Base-by-base conservation (phyloP, 1,284 basidiomycete species). In the Athelia sp. region DNA sequence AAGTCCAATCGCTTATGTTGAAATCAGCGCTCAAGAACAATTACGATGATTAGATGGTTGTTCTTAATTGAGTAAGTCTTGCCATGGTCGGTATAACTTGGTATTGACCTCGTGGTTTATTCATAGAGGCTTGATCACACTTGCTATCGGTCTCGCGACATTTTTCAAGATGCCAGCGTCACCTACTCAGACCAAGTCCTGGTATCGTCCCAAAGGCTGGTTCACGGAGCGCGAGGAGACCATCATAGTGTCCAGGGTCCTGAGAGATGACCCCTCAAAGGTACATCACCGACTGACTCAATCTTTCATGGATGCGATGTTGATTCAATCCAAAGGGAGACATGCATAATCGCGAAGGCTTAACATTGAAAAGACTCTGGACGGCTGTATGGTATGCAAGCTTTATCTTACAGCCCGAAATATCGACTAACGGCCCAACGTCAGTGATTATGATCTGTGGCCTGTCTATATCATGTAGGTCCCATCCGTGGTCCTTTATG, bases 321-420 rank as follows among this genome's bases (percentile, higher is more conserved):
- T 42, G 18, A 47, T 13, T 14, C 22, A 10, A 13, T 13, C 23
- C 17, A 14, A 26, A 76, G 72, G 75, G 79, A 3, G 78, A 81
- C 54, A 90, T 90, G 87, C 85, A 90, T 67, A 91, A 91, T 54
- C 79, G 88, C 21, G 76, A 90, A 62, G 82, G 81, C 1, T 62
- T 90, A n/a, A 70, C 74, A 0, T 26, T 75, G 11, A 73, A 68
- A 56, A 75, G 76, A 50, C 68, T 88, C 8, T 83, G 75, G 72
- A 64, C 61, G 17, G 75, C 79, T 2, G 50, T 87, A 2, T 73
- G 70, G 26, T 29, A 29, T 29, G 26, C 26, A 29, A 4, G 26
- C 26, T 13, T 13, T 6, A 13, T 13, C 4, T 6, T 13, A 29
- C 4, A 4, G 26, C 13, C 6, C 6, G 13, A 6, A 13, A 29